Evolutionary conservation across 2,329 filamentous ascomycete species (phyloP).

Genomic region (Talaromyces sp.): DNA sequence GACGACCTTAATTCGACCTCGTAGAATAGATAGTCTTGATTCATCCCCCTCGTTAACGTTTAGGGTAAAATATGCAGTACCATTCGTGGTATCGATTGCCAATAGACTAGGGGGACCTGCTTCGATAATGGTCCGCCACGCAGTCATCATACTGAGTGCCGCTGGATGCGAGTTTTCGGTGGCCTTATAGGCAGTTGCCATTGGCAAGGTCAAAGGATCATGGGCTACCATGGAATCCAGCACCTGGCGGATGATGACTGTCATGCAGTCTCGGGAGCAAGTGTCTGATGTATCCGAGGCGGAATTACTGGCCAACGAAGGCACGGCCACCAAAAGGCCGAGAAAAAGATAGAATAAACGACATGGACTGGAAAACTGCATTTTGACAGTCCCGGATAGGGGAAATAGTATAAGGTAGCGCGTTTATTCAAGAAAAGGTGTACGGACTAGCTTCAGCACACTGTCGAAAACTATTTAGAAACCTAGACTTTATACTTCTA

Average conservation of each 20-base stretch:
- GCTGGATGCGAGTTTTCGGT: conserved; percentile 12
- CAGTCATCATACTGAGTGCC: conserved; percentile 10
- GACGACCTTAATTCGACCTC: conserved; percentile 2
- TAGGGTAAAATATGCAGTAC: conserved; percentile 6
- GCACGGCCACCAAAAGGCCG: background rate
- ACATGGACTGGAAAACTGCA: no score
- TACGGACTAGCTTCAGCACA: no score
- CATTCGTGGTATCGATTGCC: conserved; percentile 10
- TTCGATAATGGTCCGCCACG: conserved; percentile 9
- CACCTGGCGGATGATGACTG: background rate
- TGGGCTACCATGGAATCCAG: conserved; percentile 7
- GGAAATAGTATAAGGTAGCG: no score
- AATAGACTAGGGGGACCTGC: conserved; percentile 4
- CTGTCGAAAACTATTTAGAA: no score
- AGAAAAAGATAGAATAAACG: no score
- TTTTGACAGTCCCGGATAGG: no score
- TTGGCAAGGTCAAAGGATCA: conserved; percentile 5
- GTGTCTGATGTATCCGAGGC: background rate
- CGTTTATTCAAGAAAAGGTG: no score
- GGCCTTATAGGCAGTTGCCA: conserved; percentile 7
- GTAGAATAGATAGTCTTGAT: background rate
- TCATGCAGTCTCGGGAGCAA: conserved; percentile 2
- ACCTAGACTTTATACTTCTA: no score
- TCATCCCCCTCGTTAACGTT: conserved; percentile 7
- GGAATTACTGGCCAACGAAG: background rate